phyloP scores from a whole-genome alignment of 2,329 filamentous ascomycete species.

The Aspergillus sclerotialis region DNA sequence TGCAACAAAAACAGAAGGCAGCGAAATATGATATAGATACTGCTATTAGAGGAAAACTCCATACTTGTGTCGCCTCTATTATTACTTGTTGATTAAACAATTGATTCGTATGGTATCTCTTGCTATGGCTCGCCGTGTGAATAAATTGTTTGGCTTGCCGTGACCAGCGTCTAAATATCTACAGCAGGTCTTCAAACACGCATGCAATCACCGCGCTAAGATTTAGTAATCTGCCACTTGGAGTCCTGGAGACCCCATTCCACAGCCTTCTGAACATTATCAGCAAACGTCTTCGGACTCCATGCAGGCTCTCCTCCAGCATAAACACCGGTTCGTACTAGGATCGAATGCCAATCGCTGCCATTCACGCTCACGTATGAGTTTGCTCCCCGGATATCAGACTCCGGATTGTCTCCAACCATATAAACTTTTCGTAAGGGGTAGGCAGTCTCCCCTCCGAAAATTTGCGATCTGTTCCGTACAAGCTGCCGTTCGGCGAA shows the following conservation, averaged over 20 bases:
- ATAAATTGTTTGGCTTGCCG: too few relatives aligned
- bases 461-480: conserved; percentile 48
- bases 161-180: background rate
- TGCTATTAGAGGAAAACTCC: too few relatives aligned
- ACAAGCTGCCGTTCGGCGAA: conserved; percentile 73
- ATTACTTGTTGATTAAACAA: too few relatives aligned
- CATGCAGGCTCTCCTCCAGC: conserved; percentile 50
- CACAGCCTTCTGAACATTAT: conserved; percentile 71
- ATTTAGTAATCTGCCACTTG: conserved; percentile 23
- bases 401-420: conserved; percentile 85
- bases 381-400: conserved; percentile 85
- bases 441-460: conserved; percentile 29
- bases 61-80: too few relatives aligned
- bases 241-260: conserved; percentile 63
- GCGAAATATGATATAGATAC: too few relatives aligned
- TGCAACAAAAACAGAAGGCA: too few relatives aligned
- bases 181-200: background rate
- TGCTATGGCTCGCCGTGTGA: too few relatives aligned
- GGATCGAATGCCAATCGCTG: conserved; percentile 68
- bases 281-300: conserved; percentile 58
- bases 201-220: conserved; percentile 1
- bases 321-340: conserved; percentile 79
- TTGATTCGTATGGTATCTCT: too few relatives aligned
- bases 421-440: conserved; percentile 77
- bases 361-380: conserved; percentile 59